Conservation (phyloP, 306 rosid species). For the Alnus rubra region DNA sequence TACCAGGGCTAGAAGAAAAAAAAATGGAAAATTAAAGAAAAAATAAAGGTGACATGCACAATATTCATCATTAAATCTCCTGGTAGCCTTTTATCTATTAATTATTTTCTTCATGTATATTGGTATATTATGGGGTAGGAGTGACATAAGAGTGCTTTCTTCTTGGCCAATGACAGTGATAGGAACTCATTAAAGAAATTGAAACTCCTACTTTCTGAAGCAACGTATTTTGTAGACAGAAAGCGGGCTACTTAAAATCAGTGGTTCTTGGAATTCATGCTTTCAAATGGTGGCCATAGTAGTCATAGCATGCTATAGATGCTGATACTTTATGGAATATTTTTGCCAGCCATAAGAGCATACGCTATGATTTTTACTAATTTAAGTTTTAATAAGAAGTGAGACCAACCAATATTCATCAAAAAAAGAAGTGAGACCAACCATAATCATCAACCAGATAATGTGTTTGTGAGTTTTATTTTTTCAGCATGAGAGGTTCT, state of each 20-base stretch:
- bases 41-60: background rate
- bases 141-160: background rate
- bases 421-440: background rate
- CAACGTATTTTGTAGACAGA: background rate
- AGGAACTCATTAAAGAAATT: background rate
- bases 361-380: background rate
- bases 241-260: background rate
- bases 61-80: background rate
- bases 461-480: background rate
- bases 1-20: background rate
- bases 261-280: background rate
- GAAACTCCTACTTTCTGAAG: background rate
- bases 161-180: background rate
- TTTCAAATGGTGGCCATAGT: background rate
- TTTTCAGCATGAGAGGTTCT: background rate
- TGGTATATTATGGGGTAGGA: background rate
- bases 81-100: background rate
- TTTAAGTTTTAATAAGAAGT: background rate
- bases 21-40: background rate
- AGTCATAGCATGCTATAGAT: background rate
- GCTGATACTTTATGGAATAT: background rate
- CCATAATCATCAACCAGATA: slow-evolving; percentile 1
- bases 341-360: background rate
- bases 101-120: background rate
- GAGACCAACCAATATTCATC: background rate